phyloP scores from a whole-genome alignment of 768 basidiomycete species.

The Mycena pura region DNA sequence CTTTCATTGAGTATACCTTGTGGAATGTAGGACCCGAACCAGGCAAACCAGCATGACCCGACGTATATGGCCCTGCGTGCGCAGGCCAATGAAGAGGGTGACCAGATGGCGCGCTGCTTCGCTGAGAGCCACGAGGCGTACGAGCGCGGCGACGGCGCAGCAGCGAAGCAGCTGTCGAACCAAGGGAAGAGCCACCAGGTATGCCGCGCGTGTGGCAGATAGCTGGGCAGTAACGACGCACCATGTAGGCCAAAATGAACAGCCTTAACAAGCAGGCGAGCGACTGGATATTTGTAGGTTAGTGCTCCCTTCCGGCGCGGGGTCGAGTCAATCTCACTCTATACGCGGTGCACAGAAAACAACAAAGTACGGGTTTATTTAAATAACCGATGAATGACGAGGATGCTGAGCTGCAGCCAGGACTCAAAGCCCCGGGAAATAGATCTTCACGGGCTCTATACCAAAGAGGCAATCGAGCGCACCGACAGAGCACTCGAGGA shows the following conservation, averaged over 20 bases:
- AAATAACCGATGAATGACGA: neutral
- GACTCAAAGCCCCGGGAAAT: conserved; percentile 77
- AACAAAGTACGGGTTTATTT: conserved; percentile 59
- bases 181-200: conserved; percentile 81
- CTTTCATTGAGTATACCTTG: neutral
- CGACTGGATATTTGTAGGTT: conserved; percentile 86
- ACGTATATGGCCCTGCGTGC: conserved; percentile 76
- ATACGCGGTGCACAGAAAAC: conserved; percentile 57
- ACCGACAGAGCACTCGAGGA: conserved; percentile 74
- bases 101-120: conserved; percentile 76
- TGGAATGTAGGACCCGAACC: conserved; percentile 51
- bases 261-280: conserved; percentile 80
- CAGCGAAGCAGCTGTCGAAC: conserved; percentile 82
- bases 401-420: conserved; percentile 35
- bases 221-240: neutral
- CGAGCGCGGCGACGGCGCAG: conserved; percentile 69
- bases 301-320: conserved; percentile 32
- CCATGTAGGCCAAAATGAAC: conserved; percentile 61
- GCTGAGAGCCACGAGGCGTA: conserved; percentile 81
- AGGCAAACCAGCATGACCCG: conserved; percentile 70
- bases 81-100: conserved; percentile 80
- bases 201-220: neutral
- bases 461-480: conserved; percentile 85
- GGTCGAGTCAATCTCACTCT: conserved; percentile 2
- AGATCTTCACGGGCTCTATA: conserved; percentile 91